Percentiles rank a stretch among this genome's conserved stretches.
phyloP scores from a whole-genome alignment of 2,329 filamentous ascomycete species.

The Endoconidiophora polonica region DNA sequence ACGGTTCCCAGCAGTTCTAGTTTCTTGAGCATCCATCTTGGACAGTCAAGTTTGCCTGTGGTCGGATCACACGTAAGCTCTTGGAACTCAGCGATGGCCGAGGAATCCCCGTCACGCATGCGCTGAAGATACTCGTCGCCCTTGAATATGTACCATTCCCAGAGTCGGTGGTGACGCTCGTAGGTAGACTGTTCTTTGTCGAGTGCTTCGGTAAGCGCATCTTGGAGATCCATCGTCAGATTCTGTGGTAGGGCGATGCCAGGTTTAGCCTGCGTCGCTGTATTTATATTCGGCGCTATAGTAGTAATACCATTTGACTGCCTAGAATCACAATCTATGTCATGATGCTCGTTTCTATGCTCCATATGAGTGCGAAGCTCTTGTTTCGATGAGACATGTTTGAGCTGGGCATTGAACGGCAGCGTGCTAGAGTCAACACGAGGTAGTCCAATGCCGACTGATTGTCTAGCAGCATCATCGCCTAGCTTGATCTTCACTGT shows the following conservation, averaged over 20 bases:
- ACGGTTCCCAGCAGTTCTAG: too few relatives aligned
- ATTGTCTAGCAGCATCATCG: neutral
- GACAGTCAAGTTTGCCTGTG: too few relatives aligned
- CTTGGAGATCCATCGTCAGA: constrained; percentile 9
- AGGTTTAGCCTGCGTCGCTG: neutral
- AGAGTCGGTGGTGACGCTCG: neutral
- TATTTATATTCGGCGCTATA: neutral
- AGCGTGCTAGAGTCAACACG: constrained; percentile 7
- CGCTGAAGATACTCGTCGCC: neutral
- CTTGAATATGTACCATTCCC: neutral
- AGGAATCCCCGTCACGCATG: neutral
- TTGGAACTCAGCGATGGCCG: neutral
- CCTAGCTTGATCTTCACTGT: neutral
- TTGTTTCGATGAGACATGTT: neutral
- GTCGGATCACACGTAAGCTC: neutral
- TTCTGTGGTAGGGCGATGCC: neutral
- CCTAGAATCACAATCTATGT: neutral
- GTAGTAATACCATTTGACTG: too few relatives aligned
- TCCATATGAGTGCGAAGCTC: constrained; percentile 1
- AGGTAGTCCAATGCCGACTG: constrained; percentile 1
- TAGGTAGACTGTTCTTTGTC: constrained; percentile 4
- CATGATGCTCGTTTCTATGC: neutral
- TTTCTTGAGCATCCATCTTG: too few relatives aligned
- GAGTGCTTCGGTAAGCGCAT: constrained; percentile 3
- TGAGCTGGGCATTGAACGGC: neutral